Evolutionary conservation across 2,329 filamentous ascomycete genomes (phyloP).

Genomic region (Davidsoniella neocaledoniae): DNA sequence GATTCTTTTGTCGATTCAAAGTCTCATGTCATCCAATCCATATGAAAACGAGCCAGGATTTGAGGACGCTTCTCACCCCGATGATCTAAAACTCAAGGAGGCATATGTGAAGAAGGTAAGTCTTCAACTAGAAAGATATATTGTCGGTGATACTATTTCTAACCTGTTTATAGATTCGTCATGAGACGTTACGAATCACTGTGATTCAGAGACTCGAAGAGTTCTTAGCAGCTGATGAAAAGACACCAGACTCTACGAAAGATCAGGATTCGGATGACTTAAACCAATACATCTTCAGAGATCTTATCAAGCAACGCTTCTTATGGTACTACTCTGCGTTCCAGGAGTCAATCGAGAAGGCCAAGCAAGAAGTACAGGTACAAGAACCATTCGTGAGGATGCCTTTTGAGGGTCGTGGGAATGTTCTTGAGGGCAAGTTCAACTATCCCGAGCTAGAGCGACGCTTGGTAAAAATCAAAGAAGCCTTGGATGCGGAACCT

Average conservation of each 20-base stretch:
- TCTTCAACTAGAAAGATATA: background rate
- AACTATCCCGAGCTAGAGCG: conserved; percentile 58
- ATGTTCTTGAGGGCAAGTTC: conserved; percentile 76
- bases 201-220: conserved; percentile 74
- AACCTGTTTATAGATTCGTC: conserved; percentile 48
- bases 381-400: conserved; percentile 55
- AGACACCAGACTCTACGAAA: conserved; percentile 20
- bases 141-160: conserved; percentile 1
- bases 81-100: conserved; percentile 57
- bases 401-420: conserved; percentile 67
- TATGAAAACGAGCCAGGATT: conserved; percentile 96
- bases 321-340: conserved; percentile 95
- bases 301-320: conserved; percentile 80
- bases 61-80: conserved; percentile 51
- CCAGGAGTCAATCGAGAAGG: conserved; percentile 50
- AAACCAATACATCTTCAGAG: conserved; percentile 70
- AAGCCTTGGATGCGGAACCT: conserved; percentile 55
- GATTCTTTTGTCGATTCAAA: conserved; percentile 88
- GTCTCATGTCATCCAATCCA: conserved; percentile 81
- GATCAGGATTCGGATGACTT: conserved; percentile 37
- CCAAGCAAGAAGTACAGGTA: conserved; percentile 44
- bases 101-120: conserved; percentile 64
- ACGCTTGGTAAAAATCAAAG: conserved; percentile 52
- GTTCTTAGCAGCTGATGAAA: conserved; percentile 39
- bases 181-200: conserved; percentile 75